Evolutionary conservation across 2,329 filamentous ascomycete species (phyloP), one percentile per base, ranked within the genome.

Genomic region (Botrytis paeoniae): DNA sequence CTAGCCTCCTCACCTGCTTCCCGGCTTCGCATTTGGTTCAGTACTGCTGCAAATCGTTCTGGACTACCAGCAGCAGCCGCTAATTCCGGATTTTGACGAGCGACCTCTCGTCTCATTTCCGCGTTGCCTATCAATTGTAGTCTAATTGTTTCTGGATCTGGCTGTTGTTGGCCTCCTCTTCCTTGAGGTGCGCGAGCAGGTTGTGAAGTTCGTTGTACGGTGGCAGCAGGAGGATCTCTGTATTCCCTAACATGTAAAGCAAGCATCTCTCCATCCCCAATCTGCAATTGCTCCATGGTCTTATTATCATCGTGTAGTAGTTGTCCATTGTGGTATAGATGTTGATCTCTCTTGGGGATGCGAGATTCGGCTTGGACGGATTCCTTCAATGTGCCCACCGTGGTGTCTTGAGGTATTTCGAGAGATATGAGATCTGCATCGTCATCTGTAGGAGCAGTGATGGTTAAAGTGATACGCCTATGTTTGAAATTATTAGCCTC

Each of bases 211-310:
- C 83, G 78, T 75, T 81, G 82, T 72, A 74, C 81, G 64, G 78
- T 83, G 69, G 74, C 77, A 78, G 77, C 57, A 84, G 80, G 83
- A 82, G 79, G 76, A 25, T 85, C 85, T 70, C 84, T 84, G 83
- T 86, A 87, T 77, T 89, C 86, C 75, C 89, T 83, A 74, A 97
- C 91, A 81, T 97, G 92, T 77, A 98, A 88, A 43, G 93, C 94
- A 76, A 99, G 85, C 93, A 99, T 95, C 80, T 98, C 96, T 72
- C 94, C 94, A 83, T 98, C 93, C 66, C 86, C 89, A 78, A 99
- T 92, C 60, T 92, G 88, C 45, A 95, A 88, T 79, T 95, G 88
- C 77, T 94, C 89, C 80, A 99, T 88, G 4, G 94, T 97, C 82
- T 94, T 92, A 73, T 87, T 83, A 79, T 95, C 91, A 82, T 94